These are phyloP conservation scores for Pseudocercospora ulei DNA, from an alignment of 2,329 filamentous ascomycete species.

Conservation along the genomic window DNA sequence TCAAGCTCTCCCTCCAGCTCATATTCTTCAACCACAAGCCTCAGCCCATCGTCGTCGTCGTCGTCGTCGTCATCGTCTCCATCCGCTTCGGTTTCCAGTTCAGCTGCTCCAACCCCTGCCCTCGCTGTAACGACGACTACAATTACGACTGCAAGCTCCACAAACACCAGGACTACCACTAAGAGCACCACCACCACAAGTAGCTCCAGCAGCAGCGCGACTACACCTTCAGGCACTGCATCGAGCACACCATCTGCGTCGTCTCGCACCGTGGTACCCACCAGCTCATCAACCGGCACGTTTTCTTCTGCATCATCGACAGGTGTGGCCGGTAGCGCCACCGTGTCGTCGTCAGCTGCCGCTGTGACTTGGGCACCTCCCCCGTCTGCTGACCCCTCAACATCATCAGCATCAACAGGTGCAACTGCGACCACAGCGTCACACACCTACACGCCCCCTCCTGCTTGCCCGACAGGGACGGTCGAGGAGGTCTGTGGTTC, in stretches of 20 bases:
- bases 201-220: conserved; percentile 1
- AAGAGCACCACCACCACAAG: background rate
- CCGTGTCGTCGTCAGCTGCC: too few relatives aligned
- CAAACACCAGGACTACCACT: background rate
- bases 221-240: background rate
- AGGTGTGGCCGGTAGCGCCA: too few relatives aligned
- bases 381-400: background rate
- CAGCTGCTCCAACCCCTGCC: background rate
- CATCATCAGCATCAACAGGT: background rate
- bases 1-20: background rate
- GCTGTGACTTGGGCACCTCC: background rate
- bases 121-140: background rate
- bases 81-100: background rate
- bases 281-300: background rate
- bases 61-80: background rate
- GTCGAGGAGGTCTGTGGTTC: conserved; percentile 8
- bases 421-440: conserved; percentile 1
- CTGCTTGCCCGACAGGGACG: conserved; percentile 10
- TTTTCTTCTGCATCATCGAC: background rate
- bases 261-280: background rate
- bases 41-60: background rate
- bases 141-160: background rate
- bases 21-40: background rate
- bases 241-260: background rate
- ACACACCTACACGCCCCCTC: conserved; percentile 7